These are phyloP conservation scores for Arachis stenosperma DNA, from an alignment of 306 rosid species.

Conservation along the genomic window DNA sequence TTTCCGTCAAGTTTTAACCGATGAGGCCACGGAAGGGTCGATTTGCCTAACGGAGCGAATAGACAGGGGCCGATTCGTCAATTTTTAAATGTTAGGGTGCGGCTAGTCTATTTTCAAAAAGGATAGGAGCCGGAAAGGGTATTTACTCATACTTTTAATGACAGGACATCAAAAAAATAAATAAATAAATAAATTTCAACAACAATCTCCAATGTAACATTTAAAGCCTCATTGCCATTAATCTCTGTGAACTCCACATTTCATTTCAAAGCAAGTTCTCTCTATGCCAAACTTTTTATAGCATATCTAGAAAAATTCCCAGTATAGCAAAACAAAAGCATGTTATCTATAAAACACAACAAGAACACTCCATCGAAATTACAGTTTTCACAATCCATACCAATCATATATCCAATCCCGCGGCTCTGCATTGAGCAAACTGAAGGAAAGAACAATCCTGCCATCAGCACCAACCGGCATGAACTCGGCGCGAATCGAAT, in stretches of 20 bases:
- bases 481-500: conserved; percentile 74
- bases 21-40: no score
- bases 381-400: conserved; percentile 51
- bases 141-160: not conserved
- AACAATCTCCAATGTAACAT: not conserved
- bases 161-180: not conserved
- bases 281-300: not conserved
- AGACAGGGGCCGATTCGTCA: no score
- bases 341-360: not conserved
- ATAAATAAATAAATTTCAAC: not conserved
- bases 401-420: conserved; percentile 80
- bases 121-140: no score
- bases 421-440: conserved; percentile 89
- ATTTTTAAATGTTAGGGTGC: no score
- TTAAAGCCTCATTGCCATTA: not conserved
- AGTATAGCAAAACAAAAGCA: conserved; percentile 10
- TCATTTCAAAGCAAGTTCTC: not conserved
- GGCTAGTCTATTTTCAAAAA: no score
- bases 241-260: not conserved
- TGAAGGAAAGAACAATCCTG: conserved; percentile 81
- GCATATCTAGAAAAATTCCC: not conserved
- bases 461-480: conserved; percentile 98
- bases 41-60: no score
- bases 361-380: not conserved
- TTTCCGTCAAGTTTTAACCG: no score